These are phyloP conservation scores for Hanseniaspora vineae DNA, from an alignment of 805 yeast species.

Conservation along the genomic window DNA sequence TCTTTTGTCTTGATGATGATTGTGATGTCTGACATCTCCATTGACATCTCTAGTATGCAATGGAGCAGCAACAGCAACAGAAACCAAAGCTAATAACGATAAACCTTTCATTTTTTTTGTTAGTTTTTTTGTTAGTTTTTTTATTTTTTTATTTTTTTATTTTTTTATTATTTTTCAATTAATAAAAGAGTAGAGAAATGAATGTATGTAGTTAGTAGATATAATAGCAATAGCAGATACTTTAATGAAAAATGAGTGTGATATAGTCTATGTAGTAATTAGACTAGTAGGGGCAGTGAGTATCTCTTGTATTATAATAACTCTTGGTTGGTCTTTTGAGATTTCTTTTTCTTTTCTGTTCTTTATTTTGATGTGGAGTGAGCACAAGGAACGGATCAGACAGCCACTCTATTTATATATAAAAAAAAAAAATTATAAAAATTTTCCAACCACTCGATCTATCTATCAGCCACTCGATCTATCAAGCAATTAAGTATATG, in stretches of 20 bases:
- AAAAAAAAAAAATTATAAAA: too few species aligned
- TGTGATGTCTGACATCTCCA: slow-evolving; percentile 7
- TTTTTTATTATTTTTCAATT: not conserved
- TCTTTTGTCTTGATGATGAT: slow-evolving; percentile 13
- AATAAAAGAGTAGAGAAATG: too few species aligned
- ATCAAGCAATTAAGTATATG: too few species aligned
- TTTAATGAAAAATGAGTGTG: too few species aligned
- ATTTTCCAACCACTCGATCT: too few species aligned
- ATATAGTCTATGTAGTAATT: too few species aligned
- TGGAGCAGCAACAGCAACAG: slow-evolving; percentile 15
- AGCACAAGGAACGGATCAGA: too few species aligned
- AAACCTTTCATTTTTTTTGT: slow-evolving; percentile 3
- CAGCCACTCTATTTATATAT: not conserved
- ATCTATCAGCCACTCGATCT: too few species aligned
- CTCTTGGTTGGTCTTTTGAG: not conserved
- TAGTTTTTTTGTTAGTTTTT: not conserved
- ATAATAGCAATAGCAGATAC: too few species aligned
- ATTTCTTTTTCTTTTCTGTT: not conserved
- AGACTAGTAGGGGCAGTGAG: too few species aligned
- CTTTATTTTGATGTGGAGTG: too few species aligned
- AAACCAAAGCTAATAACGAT: slow-evolving; percentile 6
- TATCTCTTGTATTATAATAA: slow-evolving; percentile 5
- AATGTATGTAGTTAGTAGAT: too few species aligned
- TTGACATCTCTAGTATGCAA: slow-evolving; percentile 20
- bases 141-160: not conserved